phyloP scores from a whole-genome alignment of 2,329 filamentous ascomycete genomes.

The Kalaharituber pfeilii region DNA sequence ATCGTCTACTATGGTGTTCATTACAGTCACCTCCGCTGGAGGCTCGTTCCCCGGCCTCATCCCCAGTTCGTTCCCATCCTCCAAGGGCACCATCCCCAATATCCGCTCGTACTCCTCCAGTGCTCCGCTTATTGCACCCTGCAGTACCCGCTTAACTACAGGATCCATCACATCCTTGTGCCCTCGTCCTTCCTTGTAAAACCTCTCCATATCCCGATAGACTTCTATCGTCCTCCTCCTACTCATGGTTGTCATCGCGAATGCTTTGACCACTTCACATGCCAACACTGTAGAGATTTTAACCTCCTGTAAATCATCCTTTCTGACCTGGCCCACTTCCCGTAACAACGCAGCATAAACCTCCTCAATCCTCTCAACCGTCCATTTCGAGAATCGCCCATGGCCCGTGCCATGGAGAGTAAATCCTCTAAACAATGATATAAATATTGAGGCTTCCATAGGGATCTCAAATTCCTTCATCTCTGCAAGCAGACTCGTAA shows the following conservation, averaged over 20 bases:
- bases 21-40: too few relatives aligned
- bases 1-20: too few relatives aligned
- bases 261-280: slow-evolving; percentile 44
- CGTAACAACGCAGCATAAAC: slow-evolving; percentile 49
- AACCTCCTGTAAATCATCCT: neutral
- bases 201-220: slow-evolving; percentile 14
- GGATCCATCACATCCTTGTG: slow-evolving; percentile 22
- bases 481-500: slow-evolving; percentile 57
- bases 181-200: slow-evolving; percentile 21
- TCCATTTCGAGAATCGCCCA: slow-evolving; percentile 50
- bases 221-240: slow-evolving; percentile 19
- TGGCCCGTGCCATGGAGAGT: slow-evolving; percentile 44
- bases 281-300: slow-evolving; percentile 51
- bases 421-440: slow-evolving; percentile 72
- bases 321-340: slow-evolving; percentile 19
- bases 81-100: too few relatives aligned
- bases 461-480: slow-evolving; percentile 55
- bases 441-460: slow-evolving; percentile 58
- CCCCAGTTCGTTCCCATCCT: too few relatives aligned
- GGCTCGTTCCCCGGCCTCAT: too few relatives aligned
- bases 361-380: slow-evolving; percentile 44
- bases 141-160: slow-evolving; percentile 11
- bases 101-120: too few relatives aligned
- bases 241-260: slow-evolving; percentile 47
- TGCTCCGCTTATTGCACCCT: slow-evolving; percentile 10